Base-by-base conservation (phyloP, 768 basidiomycete genomes). In the Amanita pallidorosea region DNA sequence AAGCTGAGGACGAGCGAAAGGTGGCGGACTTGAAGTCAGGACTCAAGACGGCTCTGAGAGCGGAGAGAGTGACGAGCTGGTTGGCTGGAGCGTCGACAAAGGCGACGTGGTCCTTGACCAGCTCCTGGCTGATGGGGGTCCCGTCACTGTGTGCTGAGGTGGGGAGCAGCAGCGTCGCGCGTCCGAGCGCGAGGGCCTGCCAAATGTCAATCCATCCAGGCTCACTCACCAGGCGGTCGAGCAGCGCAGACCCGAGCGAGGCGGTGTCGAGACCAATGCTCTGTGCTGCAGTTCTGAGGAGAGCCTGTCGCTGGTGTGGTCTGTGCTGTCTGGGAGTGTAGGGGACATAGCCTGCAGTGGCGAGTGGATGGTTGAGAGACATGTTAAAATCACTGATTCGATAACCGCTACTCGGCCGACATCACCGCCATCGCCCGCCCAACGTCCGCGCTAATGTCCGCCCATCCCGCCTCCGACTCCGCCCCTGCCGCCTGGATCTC, bases 151-250 rank as follows among this genome's bases (percentile, higher is more conserved):
- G 41, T 6, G 75, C 71, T 45, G 88, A 85, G 2, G 79, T 63
- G 1, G 94, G 94, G 1, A 97, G 71, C 13, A 97, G 68, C 9
- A 99, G 61, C 0, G 86, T 83, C 3, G 87, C 85, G 91, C 95
- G 88, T 15, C 83, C 81, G 20, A 69, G 70, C 2, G 77, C 76
- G 45, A 91, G 58, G 1, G 77, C 71, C 47, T 61, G 70, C 82
- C 83, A 87, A 12, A 90, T 71, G 3, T 83, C 82, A 29, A 70
- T 65, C 87, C 88, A 88, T 38, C 87, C 85, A 9, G 41, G 61
- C 50, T 68, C 67, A 22, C 70, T 63, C 1, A 80, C 73, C 31
- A 91, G 67, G 57, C 76, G 80, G 64, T 92, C 88, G 42, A 91
- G 66, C 3, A 93, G 83, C 5, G 76, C 79, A 83, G 85, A 87